Percentiles rank a stretch among this genome's conserved stretches.
phyloP scores from a whole-genome alignment of 768 basidiomycete genomes.

The Hypsizygus marmoreus region DNA sequence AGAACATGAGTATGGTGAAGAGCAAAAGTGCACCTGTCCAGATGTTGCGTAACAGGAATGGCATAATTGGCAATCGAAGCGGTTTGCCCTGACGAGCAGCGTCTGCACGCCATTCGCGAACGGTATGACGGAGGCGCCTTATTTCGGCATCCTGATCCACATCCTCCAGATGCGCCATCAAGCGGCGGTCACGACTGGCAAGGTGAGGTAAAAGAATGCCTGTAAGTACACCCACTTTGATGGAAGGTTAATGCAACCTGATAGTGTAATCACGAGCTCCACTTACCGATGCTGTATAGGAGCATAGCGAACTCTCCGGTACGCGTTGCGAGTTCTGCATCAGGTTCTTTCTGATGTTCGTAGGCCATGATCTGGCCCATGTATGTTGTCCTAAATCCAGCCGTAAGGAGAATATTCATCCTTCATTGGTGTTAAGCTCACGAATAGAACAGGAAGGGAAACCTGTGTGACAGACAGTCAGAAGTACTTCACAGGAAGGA shows the following conservation, averaged over 20 bases:
- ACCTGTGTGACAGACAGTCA: constrained; percentile 48
- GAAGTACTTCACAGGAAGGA: neutral
- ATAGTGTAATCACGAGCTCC: neutral
- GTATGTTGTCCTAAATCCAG: constrained; percentile 86
- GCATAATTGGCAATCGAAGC: constrained; percentile 81
- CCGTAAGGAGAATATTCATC: too few species aligned
- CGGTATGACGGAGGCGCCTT: constrained; percentile 65
- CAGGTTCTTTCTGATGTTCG: constrained; percentile 71
- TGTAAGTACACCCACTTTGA: constrained; percentile 78
- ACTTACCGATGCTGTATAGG: constrained; percentile 83
- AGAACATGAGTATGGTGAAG: constrained; percentile 77
- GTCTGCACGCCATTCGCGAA: constrained; percentile 83
- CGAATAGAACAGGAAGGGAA: constrained; percentile 95
- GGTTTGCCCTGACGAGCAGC: constrained; percentile 75
- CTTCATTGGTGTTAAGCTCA: constrained; percentile 13
- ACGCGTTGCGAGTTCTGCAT: constrained; percentile 80
- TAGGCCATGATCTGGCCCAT: constrained; percentile 93
- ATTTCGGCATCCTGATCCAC: constrained; percentile 78
- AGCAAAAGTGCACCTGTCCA: constrained; percentile 88
- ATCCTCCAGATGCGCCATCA: constrained; percentile 72
- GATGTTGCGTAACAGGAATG: constrained; percentile 89
- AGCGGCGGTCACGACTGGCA: constrained; percentile 75
- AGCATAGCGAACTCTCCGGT: constrained; percentile 89
- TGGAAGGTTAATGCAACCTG: constrained; percentile 12
- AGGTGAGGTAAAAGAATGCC: constrained; percentile 82